Base-by-base conservation (phyloP, 2,329 filamentous ascomycete species). In the Pseudocercospora ulei region DNA sequence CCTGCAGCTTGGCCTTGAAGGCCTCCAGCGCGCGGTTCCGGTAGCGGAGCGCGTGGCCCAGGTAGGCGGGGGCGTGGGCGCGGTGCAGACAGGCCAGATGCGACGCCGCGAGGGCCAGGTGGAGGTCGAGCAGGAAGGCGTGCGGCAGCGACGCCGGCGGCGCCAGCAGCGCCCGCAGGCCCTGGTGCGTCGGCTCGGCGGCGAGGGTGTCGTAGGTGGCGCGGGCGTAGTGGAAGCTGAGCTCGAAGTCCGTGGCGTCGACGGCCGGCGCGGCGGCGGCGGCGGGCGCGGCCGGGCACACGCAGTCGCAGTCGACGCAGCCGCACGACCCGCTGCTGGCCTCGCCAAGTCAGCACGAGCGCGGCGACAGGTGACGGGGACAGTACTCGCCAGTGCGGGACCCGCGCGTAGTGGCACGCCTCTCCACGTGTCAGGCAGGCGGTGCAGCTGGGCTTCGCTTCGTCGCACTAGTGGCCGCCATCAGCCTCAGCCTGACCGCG, bases 61-160 rank as follows among this genome's bases (percentile, higher is more conserved):
- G 28, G 13, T 38, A 42, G 11, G 8, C 19, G 7, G 14, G n/a
- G 3, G 27, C 35, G 11, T 35, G 19, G 1, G 25, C 8, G 9
- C 31, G 33, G 11, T 38, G 33, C 12, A 38, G 14, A 11, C 27
- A 26, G 5, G 39, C 39, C 17, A 42, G 39, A 23, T 42, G 39
- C 9, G 39, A 20, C 1, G 39, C 34, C 4, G 34, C 34, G 5
- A 43, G 11, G 3, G 26, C 40, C 14, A 43, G 28, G 4, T 20
- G 35, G n/a, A 43, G 35, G 9, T 43, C 40, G 28, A 43, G 29
- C 7, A 43, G 25, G 35, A 43, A 38, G 4, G 35, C n/a, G 19
- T 43, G 18, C 6, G 16, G 9, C 7, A 38, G 29, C n/a, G 33
- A 43, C 23, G 12, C 35, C 6, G 40, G 35, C 1, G 40, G 40